Evolutionary conservation across 1,284 basidiomycete species (phyloP).

Genomic region (Ganoderma meredithae): DNA sequence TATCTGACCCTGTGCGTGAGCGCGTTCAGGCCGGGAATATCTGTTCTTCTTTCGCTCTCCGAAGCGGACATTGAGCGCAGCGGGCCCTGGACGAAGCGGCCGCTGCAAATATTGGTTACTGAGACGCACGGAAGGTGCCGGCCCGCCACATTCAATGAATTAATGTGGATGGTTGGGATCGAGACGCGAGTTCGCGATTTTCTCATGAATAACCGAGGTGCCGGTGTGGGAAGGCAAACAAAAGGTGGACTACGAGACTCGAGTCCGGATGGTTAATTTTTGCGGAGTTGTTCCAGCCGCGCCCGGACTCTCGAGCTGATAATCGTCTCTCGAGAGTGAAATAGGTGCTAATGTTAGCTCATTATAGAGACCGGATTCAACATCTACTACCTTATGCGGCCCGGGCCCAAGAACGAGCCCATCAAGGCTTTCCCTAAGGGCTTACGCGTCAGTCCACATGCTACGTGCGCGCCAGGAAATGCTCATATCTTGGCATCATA

Average conservation of each 20-base stretch:
- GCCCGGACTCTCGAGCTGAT: background rate
- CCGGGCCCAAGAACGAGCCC: conserved; percentile 32
- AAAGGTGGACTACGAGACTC: background rate
- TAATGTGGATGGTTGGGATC: background rate
- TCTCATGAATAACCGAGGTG: background rate
- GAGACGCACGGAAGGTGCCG: background rate
- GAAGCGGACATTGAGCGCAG: background rate
- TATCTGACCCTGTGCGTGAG: conserved; percentile 5
- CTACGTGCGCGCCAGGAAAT: background rate
- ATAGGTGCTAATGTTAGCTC: background rate
- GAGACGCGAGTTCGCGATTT: background rate
- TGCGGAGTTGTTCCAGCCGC: background rate
- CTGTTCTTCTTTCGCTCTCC: background rate
- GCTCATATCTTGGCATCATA: conserved; percentile 22
- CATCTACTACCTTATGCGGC: conserved; percentile 42
- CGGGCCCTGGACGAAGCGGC: background rate
- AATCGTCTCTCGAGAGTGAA: background rate
- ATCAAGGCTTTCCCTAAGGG: conserved; percentile 41
- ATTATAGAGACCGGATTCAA: conserved; percentile 32
- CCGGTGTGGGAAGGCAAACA: background rate
- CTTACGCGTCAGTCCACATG: conserved; percentile 29
- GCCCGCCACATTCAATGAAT: background rate
- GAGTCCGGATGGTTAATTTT: background rate
- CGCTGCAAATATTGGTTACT: too few species aligned
- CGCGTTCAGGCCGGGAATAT: background rate